Evolutionary conservation across 2,329 filamentous ascomycete genomes (phyloP), one percentile per base, ranked within the genome.

Genomic region (Magnaporthales sp.): DNA sequence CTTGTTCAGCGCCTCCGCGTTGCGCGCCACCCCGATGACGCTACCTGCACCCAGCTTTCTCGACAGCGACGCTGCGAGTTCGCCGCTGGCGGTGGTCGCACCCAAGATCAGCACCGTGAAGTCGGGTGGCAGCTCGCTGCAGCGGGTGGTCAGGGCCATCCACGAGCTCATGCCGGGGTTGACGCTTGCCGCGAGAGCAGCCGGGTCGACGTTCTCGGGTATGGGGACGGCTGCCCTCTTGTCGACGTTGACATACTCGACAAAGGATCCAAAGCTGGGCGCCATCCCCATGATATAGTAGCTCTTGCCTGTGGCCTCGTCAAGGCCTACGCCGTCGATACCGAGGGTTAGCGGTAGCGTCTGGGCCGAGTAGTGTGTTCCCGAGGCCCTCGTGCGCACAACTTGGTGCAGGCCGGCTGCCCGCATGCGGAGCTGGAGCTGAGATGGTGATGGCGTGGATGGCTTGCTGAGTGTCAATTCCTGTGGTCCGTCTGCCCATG

Each of bases 81-180:
- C 76, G 0, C 85, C 85, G 58, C 81, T 84, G 0, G 95, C 98
- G 76, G 97, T 96, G 79, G 98, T 97, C 58, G 94, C 94, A 26
- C 95, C 95, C 1, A 96, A 81, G 29, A 99, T 92, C 66, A 99
- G 81, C 69, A 81, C 80, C 4, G 78, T 80, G 71, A 83, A 86
- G 5, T 76, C 74, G 24, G 72, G 62, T 2, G 78, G 77, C 3
- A 83, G 73, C 6, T 74, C 69, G 4, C 68, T 69, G 0, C 79
- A 79, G 6, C 84, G 78, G 54, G 79, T 75, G 26, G 75, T 77
- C 46, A 87, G 74, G 4, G 83, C 84, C 83, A 87, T 85, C 84
- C 84, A 87, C 56, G 79, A 80, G 66, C 80, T 81, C 77, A 85
- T 80, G 29, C 80, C 82, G 0, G 84, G 84, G 68, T 87, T 88